phyloP scores from a whole-genome alignment of 148 eudicot species.

The Heliamphora exappendiculata region DNA sequence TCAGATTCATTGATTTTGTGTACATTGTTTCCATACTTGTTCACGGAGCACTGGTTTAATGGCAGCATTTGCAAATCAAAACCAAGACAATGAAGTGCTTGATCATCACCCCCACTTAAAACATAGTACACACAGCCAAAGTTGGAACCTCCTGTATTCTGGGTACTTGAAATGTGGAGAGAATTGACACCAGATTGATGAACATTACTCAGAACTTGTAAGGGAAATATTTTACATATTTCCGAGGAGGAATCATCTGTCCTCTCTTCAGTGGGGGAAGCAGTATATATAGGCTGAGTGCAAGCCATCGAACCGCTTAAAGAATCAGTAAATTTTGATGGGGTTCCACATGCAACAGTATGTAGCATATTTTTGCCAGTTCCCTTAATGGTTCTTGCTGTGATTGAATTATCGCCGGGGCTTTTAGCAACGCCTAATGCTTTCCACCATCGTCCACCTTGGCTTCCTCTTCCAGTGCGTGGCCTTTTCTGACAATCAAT shows the following conservation, averaged over 20 bases:
- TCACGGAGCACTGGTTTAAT: slow-evolving; percentile 14
- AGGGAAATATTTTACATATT: slow-evolving; percentile 34
- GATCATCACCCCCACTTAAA: slow-evolving; percentile 95
- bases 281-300: slow-evolving; percentile 10
- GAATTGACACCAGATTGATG: slow-evolving; percentile 98
- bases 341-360: slow-evolving; percentile 15
- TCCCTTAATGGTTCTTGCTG: slow-evolving; percentile 16
- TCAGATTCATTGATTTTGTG: slow-evolving; percentile 8
- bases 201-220: slow-evolving; percentile 49
- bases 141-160: slow-evolving; percentile 19
- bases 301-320: slow-evolving; percentile 12
- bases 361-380: slow-evolving; percentile 10
- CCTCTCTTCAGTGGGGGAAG: slow-evolving; percentile 29
- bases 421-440: slow-evolving; percentile 29
- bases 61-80: slow-evolving; percentile 38
- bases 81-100: slow-evolving; percentile 56
- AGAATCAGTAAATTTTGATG: slow-evolving; percentile 16
- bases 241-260: slow-evolving; percentile 24
- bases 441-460: slow-evolving; percentile 97
- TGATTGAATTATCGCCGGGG: slow-evolving; percentile 12
- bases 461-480: slow-evolving; percentile 99
- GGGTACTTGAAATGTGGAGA: slow-evolving; percentile 45
- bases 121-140: slow-evolving; percentile 29
- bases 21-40: slow-evolving; percentile 13
- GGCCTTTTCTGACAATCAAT: slow-evolving; percentile 78